phyloP scores from a whole-genome alignment of 2,329 filamentous ascomycete species.

The Decorospora gaudefroyi region DNA sequence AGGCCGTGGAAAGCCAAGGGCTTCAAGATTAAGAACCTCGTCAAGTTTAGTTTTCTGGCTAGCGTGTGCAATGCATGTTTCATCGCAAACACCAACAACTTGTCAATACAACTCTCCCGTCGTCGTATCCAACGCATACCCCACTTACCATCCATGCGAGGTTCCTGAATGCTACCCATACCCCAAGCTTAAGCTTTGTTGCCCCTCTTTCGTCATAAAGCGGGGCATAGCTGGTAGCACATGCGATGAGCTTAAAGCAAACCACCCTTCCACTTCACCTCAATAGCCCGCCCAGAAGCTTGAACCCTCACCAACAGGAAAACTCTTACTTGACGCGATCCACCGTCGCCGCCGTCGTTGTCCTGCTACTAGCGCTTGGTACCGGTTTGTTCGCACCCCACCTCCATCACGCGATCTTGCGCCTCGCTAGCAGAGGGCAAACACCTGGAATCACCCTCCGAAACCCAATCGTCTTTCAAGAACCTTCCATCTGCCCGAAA shows the following conservation, averaged over 20 bases:
- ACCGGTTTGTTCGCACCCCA: conserved; percentile 46
- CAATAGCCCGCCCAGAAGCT: conserved; percentile 17
- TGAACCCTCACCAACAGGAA: conserved; percentile 14
- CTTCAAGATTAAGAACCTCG: too few species aligned
- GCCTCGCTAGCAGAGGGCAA: conserved; percentile 32
- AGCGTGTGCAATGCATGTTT: too few species aligned
- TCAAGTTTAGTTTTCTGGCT: too few species aligned
- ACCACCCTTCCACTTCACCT: too few species aligned
- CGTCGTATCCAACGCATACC: too few species aligned
- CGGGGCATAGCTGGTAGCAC: too few species aligned
- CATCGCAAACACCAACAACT: too few species aligned
- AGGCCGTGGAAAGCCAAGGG: too few species aligned
- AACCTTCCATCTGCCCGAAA: conserved; percentile 37
- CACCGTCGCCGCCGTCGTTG: conserved; percentile 35
- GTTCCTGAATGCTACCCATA: neutral
- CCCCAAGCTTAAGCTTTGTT: conserved; percentile 6
- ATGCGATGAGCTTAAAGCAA: neutral
- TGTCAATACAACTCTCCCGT: too few species aligned
- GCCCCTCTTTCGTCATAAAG: conserved; percentile 8
- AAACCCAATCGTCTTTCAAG: conserved; percentile 32
- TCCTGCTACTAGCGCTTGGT: conserved; percentile 43
- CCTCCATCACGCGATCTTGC: conserved; percentile 39
- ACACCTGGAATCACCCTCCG: conserved; percentile 31
- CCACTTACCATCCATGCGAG: too few species aligned
- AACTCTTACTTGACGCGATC: conserved; percentile 23